phyloP scores from a whole-genome alignment of 164 flowering plant genomes.

The Stephania yunnanensis region DNA sequence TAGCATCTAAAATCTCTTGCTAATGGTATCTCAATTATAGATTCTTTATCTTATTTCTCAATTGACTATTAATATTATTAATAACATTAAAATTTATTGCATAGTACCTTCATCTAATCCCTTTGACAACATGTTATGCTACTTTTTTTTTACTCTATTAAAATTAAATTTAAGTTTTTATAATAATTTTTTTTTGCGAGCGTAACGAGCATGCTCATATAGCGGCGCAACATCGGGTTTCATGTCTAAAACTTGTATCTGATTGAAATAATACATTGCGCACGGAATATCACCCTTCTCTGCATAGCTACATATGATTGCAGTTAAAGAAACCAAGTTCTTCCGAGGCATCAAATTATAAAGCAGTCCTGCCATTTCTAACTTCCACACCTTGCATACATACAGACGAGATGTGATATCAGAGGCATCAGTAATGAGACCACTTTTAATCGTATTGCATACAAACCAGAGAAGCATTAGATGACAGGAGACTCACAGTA shows the following conservation, averaged over 20 bases:
- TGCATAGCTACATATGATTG: constrained; percentile 34
- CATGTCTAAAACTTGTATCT: constrained; percentile 21
- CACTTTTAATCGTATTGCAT: constrained; percentile 33
- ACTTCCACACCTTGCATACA: constrained; percentile 24
- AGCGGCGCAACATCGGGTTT: constrained; percentile 35
- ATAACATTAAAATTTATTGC: too few relatives aligned
- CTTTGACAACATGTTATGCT: too few relatives aligned
- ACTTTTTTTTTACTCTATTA: too few relatives aligned
- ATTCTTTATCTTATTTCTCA: too few relatives aligned
- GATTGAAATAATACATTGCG: constrained; percentile 22
- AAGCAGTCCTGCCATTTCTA: constrained; percentile 26
- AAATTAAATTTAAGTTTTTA: too few relatives aligned
- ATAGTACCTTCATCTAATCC: too few relatives aligned
- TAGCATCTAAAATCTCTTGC: too few relatives aligned
- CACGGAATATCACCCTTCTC: constrained; percentile 26
- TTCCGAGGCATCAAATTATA: constrained; percentile 18
- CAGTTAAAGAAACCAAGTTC: constrained; percentile 32
- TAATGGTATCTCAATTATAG: too few relatives aligned
- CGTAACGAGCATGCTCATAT: constrained; percentile 1
- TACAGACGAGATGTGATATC: constrained; percentile 32
- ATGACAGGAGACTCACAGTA: too few relatives aligned
- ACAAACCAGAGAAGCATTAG: too few relatives aligned
- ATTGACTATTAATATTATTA: too few relatives aligned
- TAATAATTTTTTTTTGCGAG: too few relatives aligned
- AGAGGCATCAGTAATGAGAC: constrained; percentile 24